Base-by-base conservation (phyloP, 768 basidiomycete genomes). In the Lactarius tabidus region DNA sequence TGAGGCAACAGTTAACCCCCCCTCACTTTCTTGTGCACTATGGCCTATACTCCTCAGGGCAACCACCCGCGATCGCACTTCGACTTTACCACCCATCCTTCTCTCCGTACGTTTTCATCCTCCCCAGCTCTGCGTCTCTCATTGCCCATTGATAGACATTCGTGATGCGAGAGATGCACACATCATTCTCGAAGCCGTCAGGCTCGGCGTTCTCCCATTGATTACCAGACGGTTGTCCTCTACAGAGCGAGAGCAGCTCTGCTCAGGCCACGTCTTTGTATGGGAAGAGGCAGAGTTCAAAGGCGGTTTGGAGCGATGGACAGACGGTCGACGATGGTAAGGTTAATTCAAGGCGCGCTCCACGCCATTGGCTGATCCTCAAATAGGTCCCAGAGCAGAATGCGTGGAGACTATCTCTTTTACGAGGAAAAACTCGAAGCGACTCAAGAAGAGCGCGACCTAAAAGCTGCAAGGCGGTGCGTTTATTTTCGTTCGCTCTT, bases 201-300 rank as follows among this genome's bases (percentile, higher is more conserved):
- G 90, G 33, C 81, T 83, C 56, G 85, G 85, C 67, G 77, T 88
- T 45, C 77, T 91, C 36, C 90, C 90, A 7, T 77, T 92, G 59
- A 84, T 91, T 66, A 87, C 82, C 64, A 83, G 88, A 23, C 83
- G 90, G 10, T 78, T 92, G n/a, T 82, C 86, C 15, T 79, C 85
- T 3, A 84, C 77, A 64, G 90, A 92, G 72, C 79, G 90, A 52
- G 89, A 89, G 38, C 84, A 86, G 48, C 78, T 92, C 6, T 73
- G 73, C 43, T 88, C 89, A 58, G 90, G 90, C 2, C 88, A 91
- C 65, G 83, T 92, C 48, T 92, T 90, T 70, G 90, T 92, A 43
- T 92, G 90, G 90, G 90, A 92, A 70, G 90, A 92, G 73, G 88
- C 89, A 4, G 89, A 88, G 68, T 80, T 82, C 59, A 90, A 90